Base-by-base conservation (phyloP, 768 basidiomycete genomes). In the Neoboletus magnificus region DNA sequence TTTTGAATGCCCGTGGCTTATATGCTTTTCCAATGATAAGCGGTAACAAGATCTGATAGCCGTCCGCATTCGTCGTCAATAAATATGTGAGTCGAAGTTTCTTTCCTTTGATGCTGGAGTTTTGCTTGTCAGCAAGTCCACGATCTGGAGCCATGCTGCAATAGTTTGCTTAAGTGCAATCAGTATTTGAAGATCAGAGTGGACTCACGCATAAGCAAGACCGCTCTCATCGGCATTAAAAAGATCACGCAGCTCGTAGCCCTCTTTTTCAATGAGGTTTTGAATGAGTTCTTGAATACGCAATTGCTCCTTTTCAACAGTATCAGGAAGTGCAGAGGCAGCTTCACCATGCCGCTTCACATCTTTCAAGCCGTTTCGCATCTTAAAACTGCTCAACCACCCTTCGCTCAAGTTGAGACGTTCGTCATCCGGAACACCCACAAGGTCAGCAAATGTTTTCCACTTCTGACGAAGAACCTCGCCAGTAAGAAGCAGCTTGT, bases 391-490 rank as follows among this genome's bases (percentile, higher is more conserved):
- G 23, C 44, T 57, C 12, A 66, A 32, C 63, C 63, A 79, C 0
- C 74, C 72, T 36, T 73, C 50, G 37, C 72, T 76, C 18, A 76
- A 50, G 1, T 55, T 61, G 3, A 76, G 56, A 1, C 62, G 35
- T 4, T 76, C 68, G 18, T 77, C 71, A 12, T 67, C 43, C 1
- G 68, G 72, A 48, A 78, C 53, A 0, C 68, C 61, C 30, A 30
- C 15, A n/a, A 61, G 30, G 71, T 50, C 10, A 15, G 59, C 45
- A 42, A 60, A 60, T 12, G 8, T 18, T 13, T 32, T 20, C 58
- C 54, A 59, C 27, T 59, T 56, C 27, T 52, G 49, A 2, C 11
- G 12, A 2, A 33, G 5, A 33, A 33, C 11, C 11, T 33, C 32
- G 9, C 32, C 32, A 33, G 9, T 33, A 8, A 13, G 32, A 33